phyloP scores from a whole-genome alignment of 2,329 filamentous ascomycete species.

The Scopulariopsis brevicaulis region DNA sequence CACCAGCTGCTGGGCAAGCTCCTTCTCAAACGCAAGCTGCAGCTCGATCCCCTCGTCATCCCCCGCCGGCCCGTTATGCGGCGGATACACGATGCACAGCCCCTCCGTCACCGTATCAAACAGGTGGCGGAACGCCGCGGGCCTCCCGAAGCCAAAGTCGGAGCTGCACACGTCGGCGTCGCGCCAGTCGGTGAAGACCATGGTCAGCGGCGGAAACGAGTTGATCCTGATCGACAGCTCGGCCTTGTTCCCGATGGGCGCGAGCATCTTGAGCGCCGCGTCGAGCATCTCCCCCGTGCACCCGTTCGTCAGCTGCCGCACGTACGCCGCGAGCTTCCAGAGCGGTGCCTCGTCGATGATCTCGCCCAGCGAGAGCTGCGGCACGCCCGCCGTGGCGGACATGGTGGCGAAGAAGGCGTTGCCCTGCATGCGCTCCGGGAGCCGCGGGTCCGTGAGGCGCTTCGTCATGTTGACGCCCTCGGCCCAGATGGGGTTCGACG shows the following conservation, averaged over 20 bases:
- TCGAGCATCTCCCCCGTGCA: slow-evolving; percentile 19
- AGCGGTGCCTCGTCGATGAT: slow-evolving; percentile 23
- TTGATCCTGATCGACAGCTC: slow-evolving; percentile 20
- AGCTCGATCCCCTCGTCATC: slow-evolving; percentile 24
- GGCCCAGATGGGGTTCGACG: slow-evolving; percentile 17
- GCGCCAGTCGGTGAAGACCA: slow-evolving; percentile 23
- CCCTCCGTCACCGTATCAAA: slow-evolving; percentile 17
- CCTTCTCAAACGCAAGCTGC: slow-evolving; percentile 21
- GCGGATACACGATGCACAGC: slow-evolving; percentile 18
- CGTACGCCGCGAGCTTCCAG: slow-evolving; percentile 20
- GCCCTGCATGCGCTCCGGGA: slow-evolving; percentile 20
- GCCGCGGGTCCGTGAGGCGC: slow-evolving; percentile 19
- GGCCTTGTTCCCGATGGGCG: slow-evolving; percentile 23
- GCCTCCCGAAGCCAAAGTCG: slow-evolving; percentile 24
- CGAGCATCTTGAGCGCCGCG: slow-evolving; percentile 16
- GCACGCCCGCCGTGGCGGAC: slow-evolving; percentile 13
- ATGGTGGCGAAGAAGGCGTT: slow-evolving; percentile 20
- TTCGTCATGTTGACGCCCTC: slow-evolving; percentile 26
- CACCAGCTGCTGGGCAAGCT: slow-evolving; percentile 16
- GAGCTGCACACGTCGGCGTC: slow-evolving; percentile 14
- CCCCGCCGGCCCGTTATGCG: slow-evolving; percentile 11
- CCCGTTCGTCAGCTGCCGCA: slow-evolving; percentile 22
- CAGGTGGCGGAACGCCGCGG: slow-evolving; percentile 19
- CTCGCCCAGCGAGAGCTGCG: slow-evolving; percentile 17
- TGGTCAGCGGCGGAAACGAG: slow-evolving; percentile 20